A percentile compares a stretch with the other conserved stretches of the same genome.
Evolutionary conservation across 139 green algal genomes (phyloP).

Genomic region (Chlorella sp.): DNA sequence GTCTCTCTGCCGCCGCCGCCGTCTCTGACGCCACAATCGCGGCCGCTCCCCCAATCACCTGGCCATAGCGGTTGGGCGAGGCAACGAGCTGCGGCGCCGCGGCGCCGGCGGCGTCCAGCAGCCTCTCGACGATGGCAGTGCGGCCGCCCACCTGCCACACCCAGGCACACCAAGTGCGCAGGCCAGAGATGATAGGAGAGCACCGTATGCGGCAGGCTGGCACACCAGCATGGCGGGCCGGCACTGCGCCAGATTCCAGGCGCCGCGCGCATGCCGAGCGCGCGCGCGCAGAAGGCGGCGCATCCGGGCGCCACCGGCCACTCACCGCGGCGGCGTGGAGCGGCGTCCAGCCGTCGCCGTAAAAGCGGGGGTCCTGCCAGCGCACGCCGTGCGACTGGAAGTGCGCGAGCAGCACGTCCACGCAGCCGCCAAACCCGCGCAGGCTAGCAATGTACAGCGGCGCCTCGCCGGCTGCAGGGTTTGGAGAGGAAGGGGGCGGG

Average conservation of each 20-base stretch:
- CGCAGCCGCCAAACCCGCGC: conserved; percentile 61
- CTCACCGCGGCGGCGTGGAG: conserved; percentile 87
- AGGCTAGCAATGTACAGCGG: conserved; percentile 91
- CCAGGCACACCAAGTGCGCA: background rate
- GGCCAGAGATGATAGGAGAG: background rate
- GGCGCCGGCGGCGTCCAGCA: conserved; percentile 61
- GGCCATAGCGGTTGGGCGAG: conserved; percentile 55
- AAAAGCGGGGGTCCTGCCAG: conserved; percentile 66
- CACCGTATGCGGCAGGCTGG: background rate
- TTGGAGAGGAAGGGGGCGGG: background rate
- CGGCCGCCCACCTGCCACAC: background rate
- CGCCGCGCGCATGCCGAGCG: background rate
- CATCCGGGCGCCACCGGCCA: conserved; percentile 40
- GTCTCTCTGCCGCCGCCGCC: too few species aligned
- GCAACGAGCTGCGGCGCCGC: conserved; percentile 34
- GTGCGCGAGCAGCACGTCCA: conserved; percentile 69
- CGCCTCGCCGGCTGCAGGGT: conserved; percentile 50
- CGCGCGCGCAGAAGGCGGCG: conserved; percentile 29
- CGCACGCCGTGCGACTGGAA: conserved; percentile 41
- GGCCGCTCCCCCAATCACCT: conserved; percentile 24
- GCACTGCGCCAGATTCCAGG: background rate
- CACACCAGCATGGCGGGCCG: background rate
- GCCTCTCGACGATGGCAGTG: conserved; percentile 16
- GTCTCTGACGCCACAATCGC: too few species aligned
- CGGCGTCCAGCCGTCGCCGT: conserved; percentile 87